These are phyloP conservation scores for Colletotrichum phormii DNA, from an alignment of 2,329 filamentous ascomycete genomes.

Conservation along the genomic window DNA sequence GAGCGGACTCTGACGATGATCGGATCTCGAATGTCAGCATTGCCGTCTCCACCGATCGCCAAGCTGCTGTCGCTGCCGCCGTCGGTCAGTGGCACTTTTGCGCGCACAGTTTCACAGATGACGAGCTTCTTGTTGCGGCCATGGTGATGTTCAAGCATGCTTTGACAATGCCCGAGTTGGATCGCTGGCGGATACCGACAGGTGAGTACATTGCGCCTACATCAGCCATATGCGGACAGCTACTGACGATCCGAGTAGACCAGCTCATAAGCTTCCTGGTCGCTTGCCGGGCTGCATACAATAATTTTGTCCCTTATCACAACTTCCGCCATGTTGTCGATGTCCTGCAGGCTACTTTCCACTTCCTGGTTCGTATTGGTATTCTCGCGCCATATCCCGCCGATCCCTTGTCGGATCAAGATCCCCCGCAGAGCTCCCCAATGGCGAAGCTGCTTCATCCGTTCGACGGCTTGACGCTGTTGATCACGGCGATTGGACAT, in stretches of 20 bases:
- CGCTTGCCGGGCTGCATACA: constrained; percentile 93
- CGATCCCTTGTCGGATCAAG: constrained; percentile 39
- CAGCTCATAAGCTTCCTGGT: constrained; percentile 88
- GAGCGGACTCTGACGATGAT: constrained; percentile 70
- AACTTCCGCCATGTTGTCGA: constrained; percentile 98
- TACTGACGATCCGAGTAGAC: constrained; percentile 66
- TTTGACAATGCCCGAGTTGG: constrained; percentile 82
- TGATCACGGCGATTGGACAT: constrained; percentile 97
- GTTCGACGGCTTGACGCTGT: constrained; percentile 87
- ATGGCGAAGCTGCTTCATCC: constrained; percentile 83
- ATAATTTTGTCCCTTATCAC: constrained; percentile 95
- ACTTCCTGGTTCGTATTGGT: constrained; percentile 86
- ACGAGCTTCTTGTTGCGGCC: constrained; percentile 89
- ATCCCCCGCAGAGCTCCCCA: constrained; percentile 63
- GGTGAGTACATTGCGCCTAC: constrained; percentile 63
- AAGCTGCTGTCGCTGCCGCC: constrained; percentile 72
- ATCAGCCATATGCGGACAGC: constrained; percentile 38
- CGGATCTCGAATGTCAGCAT: constrained; percentile 74
- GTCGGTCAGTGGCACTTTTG: constrained; percentile 89
- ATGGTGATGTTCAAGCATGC: constrained; percentile 91
- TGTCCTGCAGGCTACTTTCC: constrained; percentile 92
- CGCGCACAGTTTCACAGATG: constrained; percentile 89
- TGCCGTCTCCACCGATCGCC: constrained; percentile 73
- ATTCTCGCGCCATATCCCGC: constrained; percentile 75
- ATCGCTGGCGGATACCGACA: constrained; percentile 81